Evolutionary conservation across 768 basidiomycete genomes (phyloP).

Genomic region (Russula virescens): DNA sequence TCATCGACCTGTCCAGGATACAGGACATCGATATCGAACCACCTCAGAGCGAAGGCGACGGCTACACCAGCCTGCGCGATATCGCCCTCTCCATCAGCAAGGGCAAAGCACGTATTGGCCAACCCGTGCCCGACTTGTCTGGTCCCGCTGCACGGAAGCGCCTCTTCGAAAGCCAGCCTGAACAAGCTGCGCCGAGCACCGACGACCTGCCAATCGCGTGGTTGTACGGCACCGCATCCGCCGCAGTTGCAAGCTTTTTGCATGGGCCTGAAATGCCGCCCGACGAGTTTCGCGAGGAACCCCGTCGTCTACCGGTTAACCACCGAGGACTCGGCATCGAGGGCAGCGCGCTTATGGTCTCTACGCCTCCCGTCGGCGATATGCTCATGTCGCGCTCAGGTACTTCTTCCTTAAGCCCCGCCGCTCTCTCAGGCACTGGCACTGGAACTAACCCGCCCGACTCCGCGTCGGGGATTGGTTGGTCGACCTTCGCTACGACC

Average conservation of each 20-base stretch:
- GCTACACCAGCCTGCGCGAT: constrained; percentile 57
- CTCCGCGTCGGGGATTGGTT: background rate
- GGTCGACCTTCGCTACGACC: constrained; percentile 23
- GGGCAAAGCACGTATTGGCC: constrained; percentile 41
- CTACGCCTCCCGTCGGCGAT: background rate
- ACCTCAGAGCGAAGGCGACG: constrained; percentile 35
- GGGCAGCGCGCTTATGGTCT: background rate
- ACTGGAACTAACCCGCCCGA: background rate
- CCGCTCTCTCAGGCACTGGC: background rate
- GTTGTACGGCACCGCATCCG: constrained; percentile 51
- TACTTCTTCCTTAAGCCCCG: background rate
- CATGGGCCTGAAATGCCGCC: constrained; percentile 33
- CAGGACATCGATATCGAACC: constrained; percentile 62
- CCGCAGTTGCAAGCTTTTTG: constrained; percentile 47
- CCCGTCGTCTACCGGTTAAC: constrained; percentile 28
- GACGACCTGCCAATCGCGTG: constrained; percentile 4
- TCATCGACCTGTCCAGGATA: constrained; percentile 72
- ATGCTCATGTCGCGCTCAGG: background rate
- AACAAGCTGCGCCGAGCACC: background rate
- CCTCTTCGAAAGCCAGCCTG: constrained; percentile 41
- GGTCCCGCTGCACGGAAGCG: constrained; percentile 40
- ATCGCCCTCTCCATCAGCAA: constrained; percentile 48
- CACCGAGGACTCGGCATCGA: constrained; percentile 22
- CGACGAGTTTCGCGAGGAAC: constrained; percentile 26
- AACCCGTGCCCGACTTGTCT: constrained; percentile 1